Evolutionary conservation across 495 filamentous ascomycete genomes (phyloP), one percentile per base, ranked within the genome.

Genomic region (Daldinia vernicosa): DNA sequence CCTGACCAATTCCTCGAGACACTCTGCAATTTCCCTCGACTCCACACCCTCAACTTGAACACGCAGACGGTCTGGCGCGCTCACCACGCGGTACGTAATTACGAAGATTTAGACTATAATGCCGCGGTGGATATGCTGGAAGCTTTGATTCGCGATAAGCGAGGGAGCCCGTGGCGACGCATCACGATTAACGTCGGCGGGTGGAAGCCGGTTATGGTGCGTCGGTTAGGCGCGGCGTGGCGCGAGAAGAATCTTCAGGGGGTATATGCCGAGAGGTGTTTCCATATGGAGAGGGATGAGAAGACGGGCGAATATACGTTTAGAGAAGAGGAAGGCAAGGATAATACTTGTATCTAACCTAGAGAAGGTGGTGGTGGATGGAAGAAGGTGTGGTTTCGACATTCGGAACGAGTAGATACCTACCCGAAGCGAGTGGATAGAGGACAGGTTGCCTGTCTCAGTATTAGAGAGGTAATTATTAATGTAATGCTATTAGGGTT

Each of bases 171-270:
- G 39, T 77, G 70, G 75, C 52, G 28, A 45, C 43, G 51, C 14
- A 64, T 77, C 39, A 75, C 69, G n/a, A 50, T 79, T 35, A 77
- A 73, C 19, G 64, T 79, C 3, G 77, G 77, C 1, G 77, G 75
- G 1, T 79, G 77, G 77, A 70, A 71, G 24, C 69, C 69, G 0
- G 69, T 74, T 39, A 72, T 76, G 73, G 69, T 76, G 14, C 75
- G 75, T 4, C 65, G 77, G 30, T 39, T 76, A 5, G 56, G 75
- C 22, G 52, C 57, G n/a, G 45, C 37, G 4, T 79, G 77, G 77
- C 57, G 63, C 17, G 55, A 52, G 43, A 53, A 45, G 24, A 70
- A 76, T 30, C 37, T 33, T 1, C 56, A 56, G 2, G 77, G 77
- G 8, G 28, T 79, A 0, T 75, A 63, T 40, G 77, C 77, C 9